These are phyloP conservation scores for Macrophomina phaseolina DNA, from an alignment of 2,329 filamentous ascomycete genomes.

Conservation along the genomic window DNA sequence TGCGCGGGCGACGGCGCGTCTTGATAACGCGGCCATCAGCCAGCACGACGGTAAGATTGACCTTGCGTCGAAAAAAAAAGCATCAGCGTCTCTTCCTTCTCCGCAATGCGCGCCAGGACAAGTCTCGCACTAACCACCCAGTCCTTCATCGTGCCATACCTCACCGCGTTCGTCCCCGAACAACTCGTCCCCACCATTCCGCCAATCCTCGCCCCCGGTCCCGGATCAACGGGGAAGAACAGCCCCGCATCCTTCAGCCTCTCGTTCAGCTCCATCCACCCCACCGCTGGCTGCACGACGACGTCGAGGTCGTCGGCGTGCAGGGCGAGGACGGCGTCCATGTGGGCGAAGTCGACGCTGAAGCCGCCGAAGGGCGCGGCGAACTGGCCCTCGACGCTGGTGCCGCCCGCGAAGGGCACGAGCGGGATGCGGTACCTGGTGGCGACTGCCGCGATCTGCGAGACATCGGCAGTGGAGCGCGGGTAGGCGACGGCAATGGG, in stretches of 20 bases:
- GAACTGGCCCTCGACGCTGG: constrained; percentile 88
- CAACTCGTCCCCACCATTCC: constrained; percentile 82
- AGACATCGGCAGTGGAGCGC: constrained; percentile 69
- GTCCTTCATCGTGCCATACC: constrained; percentile 86
- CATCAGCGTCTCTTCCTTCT: too few relatives aligned
- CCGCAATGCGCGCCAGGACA: too few relatives aligned
- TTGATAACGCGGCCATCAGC: constrained; percentile 81
- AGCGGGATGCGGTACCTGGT: constrained; percentile 80
- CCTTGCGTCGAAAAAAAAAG: too few relatives aligned
- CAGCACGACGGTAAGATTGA: constrained; percentile 81
- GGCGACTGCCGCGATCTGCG: constrained; percentile 71
- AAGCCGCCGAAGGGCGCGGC: constrained; percentile 85
- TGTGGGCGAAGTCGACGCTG: constrained; percentile 85
- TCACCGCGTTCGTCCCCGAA: constrained; percentile 77
- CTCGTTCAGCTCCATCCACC: constrained; percentile 90
- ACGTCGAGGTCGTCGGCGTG: constrained; percentile 91
- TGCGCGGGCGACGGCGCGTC: constrained; percentile 73
- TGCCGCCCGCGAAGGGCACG: constrained; percentile 83
- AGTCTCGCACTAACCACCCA: constrained; percentile 62
- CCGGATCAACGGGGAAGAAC: constrained; percentile 91
- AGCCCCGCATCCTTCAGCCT: constrained; percentile 74
- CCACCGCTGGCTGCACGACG: constrained; percentile 86
- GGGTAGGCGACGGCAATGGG: constrained; percentile 72
- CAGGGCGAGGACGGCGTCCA: constrained; percentile 81
- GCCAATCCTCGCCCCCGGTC: constrained; percentile 74